Conservation (phyloP, 2,329 filamentous ascomycete genomes). For the Alternaria gansuensis region DNA sequence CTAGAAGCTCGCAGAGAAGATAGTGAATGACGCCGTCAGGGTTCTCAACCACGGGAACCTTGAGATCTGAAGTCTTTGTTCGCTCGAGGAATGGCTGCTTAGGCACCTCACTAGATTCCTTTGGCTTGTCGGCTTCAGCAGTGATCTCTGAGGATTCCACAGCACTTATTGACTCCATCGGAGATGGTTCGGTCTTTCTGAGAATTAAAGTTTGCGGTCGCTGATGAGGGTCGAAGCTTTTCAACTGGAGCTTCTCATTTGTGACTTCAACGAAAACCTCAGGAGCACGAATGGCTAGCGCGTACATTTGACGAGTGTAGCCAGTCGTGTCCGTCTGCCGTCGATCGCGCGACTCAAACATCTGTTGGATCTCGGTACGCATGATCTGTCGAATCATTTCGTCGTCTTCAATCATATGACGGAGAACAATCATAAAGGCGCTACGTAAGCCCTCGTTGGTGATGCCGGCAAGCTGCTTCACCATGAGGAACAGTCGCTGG, state of each 20-base stretch:
- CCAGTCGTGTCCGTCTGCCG: conserved; percentile 70
- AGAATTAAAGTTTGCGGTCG: conserved; percentile 63
- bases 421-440: conserved; percentile 83
- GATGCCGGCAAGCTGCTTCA: conserved; percentile 85
- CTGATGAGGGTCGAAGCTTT: conserved; percentile 66
- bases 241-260: conserved; percentile 81
- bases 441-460: conserved; percentile 78
- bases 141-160: conserved; percentile 37
- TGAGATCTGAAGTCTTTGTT: conserved; percentile 74
- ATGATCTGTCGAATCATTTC: conserved; percentile 91
- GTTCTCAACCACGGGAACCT: conserved; percentile 86
- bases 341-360: conserved; percentile 68
- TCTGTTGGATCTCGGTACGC: conserved; percentile 83
- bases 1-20: conserved; percentile 87
- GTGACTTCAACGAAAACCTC: conserved; percentile 87
- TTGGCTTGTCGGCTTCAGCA: conserved; percentile 49
- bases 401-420: conserved; percentile 94
- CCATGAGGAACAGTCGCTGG: conserved; percentile 91
- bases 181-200: conserved; percentile 58
- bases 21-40: conserved; percentile 96
- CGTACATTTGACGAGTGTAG: conserved; percentile 80
- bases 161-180: conserved; percentile 21
- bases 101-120: conserved; percentile 44
- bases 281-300: conserved; percentile 81
- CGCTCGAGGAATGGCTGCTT: conserved; percentile 65